A percentile compares a stretch with the other conserved stretches of the same genome.
Evolutionary conservation across 2,329 filamentous ascomycete species (phyloP).

Genomic region (Plectosphaerella sp.): DNA sequence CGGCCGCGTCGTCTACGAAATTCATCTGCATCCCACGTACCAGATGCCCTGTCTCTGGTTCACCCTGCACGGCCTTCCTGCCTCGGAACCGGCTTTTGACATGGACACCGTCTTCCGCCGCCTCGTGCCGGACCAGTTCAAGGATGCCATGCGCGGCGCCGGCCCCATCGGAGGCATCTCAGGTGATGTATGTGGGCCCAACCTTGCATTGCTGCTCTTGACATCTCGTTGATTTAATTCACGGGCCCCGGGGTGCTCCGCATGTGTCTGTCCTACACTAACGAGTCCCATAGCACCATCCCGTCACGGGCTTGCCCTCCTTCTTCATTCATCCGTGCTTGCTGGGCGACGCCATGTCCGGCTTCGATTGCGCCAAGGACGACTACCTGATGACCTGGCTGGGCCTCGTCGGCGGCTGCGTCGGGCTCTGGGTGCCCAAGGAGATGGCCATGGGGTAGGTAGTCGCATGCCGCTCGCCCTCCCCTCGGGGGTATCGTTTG

Average conservation of each 20-base stretch:
- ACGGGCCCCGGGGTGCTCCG: conserved; percentile 3
- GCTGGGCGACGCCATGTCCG: conserved; percentile 74
- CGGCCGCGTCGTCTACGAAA: conserved; percentile 63
- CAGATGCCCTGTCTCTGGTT: conserved; percentile 74
- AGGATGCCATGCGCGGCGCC: conserved; percentile 52
- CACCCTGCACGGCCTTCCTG: conserved; percentile 54
- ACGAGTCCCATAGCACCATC: conserved; percentile 64
- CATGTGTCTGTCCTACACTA: conserved; percentile 13
- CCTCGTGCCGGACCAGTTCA: conserved; percentile 65
- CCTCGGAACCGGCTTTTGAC: conserved; percentile 51
- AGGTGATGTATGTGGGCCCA: conserved; percentile 66
- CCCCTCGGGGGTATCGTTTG: no score
- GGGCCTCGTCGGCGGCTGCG: conserved; percentile 75
- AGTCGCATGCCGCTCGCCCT: not conserved
- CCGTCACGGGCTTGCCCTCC: conserved; percentile 68
- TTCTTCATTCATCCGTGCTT: conserved; percentile 95
- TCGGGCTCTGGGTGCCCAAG: conserved; percentile 73
- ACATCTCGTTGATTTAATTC: conserved; percentile 27
- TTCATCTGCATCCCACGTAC: conserved; percentile 72
- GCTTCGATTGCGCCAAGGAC: conserved; percentile 55
- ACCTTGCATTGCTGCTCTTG: conserved; percentile 15
- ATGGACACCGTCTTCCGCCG: conserved; percentile 67
- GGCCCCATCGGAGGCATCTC: conserved; percentile 71
- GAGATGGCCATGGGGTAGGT: conserved; percentile 47
- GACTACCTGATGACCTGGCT: conserved; percentile 86